Evolutionary conservation across 1,284 basidiomycete genomes (phyloP).

Genomic region (Erythrobasidium hasegawianum): DNA sequence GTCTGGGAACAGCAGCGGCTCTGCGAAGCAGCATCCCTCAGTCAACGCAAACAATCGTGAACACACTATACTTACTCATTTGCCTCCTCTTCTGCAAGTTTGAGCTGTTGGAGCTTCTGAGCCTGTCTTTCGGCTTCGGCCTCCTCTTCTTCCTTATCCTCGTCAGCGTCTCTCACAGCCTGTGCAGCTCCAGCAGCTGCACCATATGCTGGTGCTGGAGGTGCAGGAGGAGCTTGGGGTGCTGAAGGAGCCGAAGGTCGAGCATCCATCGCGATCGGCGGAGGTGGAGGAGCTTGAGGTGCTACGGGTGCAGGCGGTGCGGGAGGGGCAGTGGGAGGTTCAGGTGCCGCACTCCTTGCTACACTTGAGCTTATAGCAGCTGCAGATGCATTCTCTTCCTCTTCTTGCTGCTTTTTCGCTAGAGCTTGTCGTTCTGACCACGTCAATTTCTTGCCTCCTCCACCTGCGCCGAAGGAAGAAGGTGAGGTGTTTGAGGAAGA

Average conservation of each 20-base stretch:
- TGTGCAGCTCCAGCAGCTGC: slow-evolving; percentile 24
- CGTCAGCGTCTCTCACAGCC: slow-evolving; percentile 25
- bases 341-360: slow-evolving; percentile 31
- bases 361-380: slow-evolving; percentile 52
- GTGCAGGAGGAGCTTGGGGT: slow-evolving; percentile 51
- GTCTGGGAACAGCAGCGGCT: slow-evolving; percentile 32
- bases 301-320: slow-evolving; percentile 42
- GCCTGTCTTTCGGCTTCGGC: slow-evolving; percentile 36
- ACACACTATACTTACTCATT: not conserved
- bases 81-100: slow-evolving; percentile 23
- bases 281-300: slow-evolving; percentile 18
- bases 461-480: slow-evolving; percentile 4
- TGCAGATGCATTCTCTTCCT: slow-evolving; percentile 69
- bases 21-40: not conserved
- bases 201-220: slow-evolving; percentile 28
- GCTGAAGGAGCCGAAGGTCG: slow-evolving; percentile 51
- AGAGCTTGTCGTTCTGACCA: slow-evolving; percentile 85
- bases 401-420: slow-evolving; percentile 75
- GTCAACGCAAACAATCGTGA: not conserved
- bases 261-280: slow-evolving; percentile 19
- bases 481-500: slow-evolving; percentile 39
- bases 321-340: slow-evolving; percentile 40
- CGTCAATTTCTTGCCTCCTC: slow-evolving; percentile 66
- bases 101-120: slow-evolving; percentile 34
- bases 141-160: slow-evolving; percentile 21